Conservation (phyloP, 352 stramenopile genomes). For the Phytophthora nicotianae region DNA sequence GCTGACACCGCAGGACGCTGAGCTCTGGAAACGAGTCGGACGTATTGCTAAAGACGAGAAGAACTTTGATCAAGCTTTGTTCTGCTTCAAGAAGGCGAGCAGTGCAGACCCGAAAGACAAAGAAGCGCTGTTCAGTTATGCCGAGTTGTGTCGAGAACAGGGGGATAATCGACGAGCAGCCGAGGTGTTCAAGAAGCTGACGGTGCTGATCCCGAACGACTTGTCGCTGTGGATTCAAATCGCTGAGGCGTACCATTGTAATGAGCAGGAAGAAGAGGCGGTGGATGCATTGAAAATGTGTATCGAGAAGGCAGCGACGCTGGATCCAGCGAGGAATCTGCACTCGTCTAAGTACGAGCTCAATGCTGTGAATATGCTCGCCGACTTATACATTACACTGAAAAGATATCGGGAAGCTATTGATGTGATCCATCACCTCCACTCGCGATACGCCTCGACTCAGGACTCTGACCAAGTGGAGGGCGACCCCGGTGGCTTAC, state of each 20-base stretch:
- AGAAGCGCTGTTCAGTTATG: conserved; percentile 82
- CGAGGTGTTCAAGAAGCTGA: conserved; percentile 84
- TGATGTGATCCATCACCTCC: conserved; percentile 76
- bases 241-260: conserved; percentile 86
- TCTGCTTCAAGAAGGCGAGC: conserved; percentile 87
- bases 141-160: conserved; percentile 77
- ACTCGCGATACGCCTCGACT: conserved; percentile 65
- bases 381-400: conserved; percentile 86
- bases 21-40: conserved; percentile 87
- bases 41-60: conserved; percentile 88
- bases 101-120: conserved; percentile 83
- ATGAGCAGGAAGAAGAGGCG: conserved; percentile 85
- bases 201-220: conserved; percentile 68
- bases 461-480: conserved; percentile 68
- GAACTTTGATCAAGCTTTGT: conserved; percentile 84
- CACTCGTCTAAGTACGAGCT: conserved; percentile 82
- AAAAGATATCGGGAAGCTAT: conserved; percentile 86
- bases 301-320: conserved; percentile 74
- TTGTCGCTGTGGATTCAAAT: conserved; percentile 88
- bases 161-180: conserved; percentile 81
- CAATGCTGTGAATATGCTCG: conserved; percentile 90
- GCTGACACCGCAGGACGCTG: conserved; percentile 77
- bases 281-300: conserved; percentile 86
- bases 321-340: conserved; percentile 59
- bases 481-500: conserved; percentile 65